Evolutionary conservation across 1,284 basidiomycete genomes (phyloP), one percentile per base, ranked within the genome.

Genomic region (Meripilus lineatus): DNA sequence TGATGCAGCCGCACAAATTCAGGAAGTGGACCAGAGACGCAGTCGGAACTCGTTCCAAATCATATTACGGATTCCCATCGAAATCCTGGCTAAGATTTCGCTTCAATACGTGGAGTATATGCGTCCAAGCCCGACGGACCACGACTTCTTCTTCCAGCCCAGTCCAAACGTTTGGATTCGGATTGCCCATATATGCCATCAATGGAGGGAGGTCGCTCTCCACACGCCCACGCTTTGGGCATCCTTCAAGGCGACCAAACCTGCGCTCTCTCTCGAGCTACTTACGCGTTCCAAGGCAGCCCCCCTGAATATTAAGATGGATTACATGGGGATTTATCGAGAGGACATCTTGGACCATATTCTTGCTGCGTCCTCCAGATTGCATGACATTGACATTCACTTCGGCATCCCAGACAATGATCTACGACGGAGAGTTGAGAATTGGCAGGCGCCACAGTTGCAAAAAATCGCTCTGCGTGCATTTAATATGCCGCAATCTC

Each of bases 161-260:
- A 24, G 21, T 5, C 32, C 34, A 33, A 38, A 45, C n/a, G 3
- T 7, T 4, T 45, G 47, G 47, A 18, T 45, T n/a, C 25, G 11
- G 20, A 21, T 45, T 20, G 45, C 47, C 5, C 47, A 45, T n/a
- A 44, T 48, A 15, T 48, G 47, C 21, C 47, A 48, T 38, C 30
- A 37, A 10, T 48, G 47, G 47, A 21, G 47, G 10, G 23, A 40
- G n/a, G 47, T 43, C 6, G 47, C 43, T 15, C 44, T 48, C 5
- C n/a, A 26, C 20, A 25, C 32, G 5, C 44, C 47, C 23, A 11
- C 11, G 14, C 39, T 48, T n/a, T 48, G 47, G 47, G 10, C 39
- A 25, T 10, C 45, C 44, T n/a, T 7, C 6, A 4, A 8, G 35
- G 11, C 38, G 23, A 24, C 15, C 20, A 15, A 13, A n/a, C 24